phyloP scores from a whole-genome alignment of 140 eudicot species.

The Flaveria floridana region DNA sequence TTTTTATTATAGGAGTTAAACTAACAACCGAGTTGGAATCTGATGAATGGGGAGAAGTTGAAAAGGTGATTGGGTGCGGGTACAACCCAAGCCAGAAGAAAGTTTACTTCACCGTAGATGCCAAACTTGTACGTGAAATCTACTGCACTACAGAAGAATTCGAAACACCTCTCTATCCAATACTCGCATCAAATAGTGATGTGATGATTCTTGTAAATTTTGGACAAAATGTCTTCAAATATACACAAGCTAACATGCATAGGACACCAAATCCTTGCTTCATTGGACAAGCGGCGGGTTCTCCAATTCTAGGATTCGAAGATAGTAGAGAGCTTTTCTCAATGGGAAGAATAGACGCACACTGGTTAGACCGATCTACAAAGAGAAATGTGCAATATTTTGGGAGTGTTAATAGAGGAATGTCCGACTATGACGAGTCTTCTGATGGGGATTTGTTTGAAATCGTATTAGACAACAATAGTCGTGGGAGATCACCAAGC shows the following conservation, averaged over 20 bases:
- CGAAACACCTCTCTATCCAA: slow-evolving; percentile 75
- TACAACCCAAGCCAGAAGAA: slow-evolving; percentile 69
- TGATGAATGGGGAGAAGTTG: slow-evolving; percentile 61
- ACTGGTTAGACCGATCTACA: slow-evolving; percentile 67
- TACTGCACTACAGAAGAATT: slow-evolving; percentile 79
- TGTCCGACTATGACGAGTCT: slow-evolving; percentile 57
- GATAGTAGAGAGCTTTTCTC: slow-evolving; percentile 94
- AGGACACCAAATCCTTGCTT: slow-evolving; percentile 48
- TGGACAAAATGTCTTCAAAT: slow-evolving; percentile 41
- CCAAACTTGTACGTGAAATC: slow-evolving; percentile 65
- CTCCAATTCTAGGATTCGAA: slow-evolving; percentile 54
- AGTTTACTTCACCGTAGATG: slow-evolving; percentile 85
- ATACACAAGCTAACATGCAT: slow-evolving; percentile 40
- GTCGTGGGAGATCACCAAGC: slow-evolving; percentile 62
- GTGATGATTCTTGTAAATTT: slow-evolving; percentile 35
- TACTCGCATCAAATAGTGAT: slow-evolving; percentile 57
- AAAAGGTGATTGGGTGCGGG: slow-evolving; percentile 86
- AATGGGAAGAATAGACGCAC: slow-evolving; percentile 85
- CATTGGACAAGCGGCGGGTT: slow-evolving; percentile 30
- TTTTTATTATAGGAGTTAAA: slow-evolving; percentile 48
- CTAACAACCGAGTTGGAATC: slow-evolving; percentile 40
- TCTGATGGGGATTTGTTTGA: slow-evolving; percentile 90
- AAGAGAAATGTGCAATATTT: slow-evolving; percentile 42
- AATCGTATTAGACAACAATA: slow-evolving; percentile 66
- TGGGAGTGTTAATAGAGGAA: slow-evolving; percentile 47